These are phyloP conservation scores for Yamagishiella unicocca DNA, from an alignment of 139 green algal genomes.

Conservation along the genomic window DNA sequence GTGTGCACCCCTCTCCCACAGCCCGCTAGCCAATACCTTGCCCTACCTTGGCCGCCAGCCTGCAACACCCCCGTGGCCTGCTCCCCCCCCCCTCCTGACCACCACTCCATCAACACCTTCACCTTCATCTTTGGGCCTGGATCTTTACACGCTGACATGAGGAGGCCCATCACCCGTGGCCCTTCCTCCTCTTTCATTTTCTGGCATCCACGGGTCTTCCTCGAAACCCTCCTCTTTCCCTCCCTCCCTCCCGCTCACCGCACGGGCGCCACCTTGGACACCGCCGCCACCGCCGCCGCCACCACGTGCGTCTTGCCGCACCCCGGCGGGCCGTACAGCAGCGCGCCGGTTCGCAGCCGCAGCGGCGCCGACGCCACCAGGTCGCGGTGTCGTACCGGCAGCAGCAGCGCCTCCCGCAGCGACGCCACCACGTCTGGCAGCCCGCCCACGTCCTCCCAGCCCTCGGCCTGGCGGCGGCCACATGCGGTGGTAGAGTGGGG, in stretches of 20 bases:
- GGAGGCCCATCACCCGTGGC: too few relatives aligned
- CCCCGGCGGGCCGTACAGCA: slow-evolving; percentile 97
- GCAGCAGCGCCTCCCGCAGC: slow-evolving; percentile 87
- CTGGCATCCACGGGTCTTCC: too few relatives aligned
- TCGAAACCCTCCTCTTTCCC: background rate
- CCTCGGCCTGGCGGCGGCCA: slow-evolving; percentile 38
- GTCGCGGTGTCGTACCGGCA: slow-evolving; percentile 73
- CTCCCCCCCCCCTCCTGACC: background rate
- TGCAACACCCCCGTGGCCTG: too few relatives aligned
- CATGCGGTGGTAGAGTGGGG: background rate
- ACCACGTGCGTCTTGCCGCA: slow-evolving; percentile 98
- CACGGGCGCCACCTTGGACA: slow-evolving; percentile 41
- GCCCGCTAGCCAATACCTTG: too few relatives aligned
- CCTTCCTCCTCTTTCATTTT: background rate
- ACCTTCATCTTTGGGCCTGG: too few relatives aligned
- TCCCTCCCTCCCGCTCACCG: slow-evolving; percentile 43
- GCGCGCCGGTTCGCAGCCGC: slow-evolving; percentile 89
- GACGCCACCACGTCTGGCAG: slow-evolving; percentile 80
- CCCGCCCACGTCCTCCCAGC: slow-evolving; percentile 91
- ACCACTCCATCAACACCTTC: background rate
- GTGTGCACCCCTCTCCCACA: too few relatives aligned
- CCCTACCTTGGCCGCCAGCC: too few relatives aligned
- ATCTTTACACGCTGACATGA: too few relatives aligned
- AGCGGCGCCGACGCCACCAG: slow-evolving; percentile 83
- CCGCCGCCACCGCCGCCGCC: slow-evolving; percentile 81